Conservation (phyloP, 1,284 basidiomycete genomes). For the Taiwanofungus camphoratus region DNA sequence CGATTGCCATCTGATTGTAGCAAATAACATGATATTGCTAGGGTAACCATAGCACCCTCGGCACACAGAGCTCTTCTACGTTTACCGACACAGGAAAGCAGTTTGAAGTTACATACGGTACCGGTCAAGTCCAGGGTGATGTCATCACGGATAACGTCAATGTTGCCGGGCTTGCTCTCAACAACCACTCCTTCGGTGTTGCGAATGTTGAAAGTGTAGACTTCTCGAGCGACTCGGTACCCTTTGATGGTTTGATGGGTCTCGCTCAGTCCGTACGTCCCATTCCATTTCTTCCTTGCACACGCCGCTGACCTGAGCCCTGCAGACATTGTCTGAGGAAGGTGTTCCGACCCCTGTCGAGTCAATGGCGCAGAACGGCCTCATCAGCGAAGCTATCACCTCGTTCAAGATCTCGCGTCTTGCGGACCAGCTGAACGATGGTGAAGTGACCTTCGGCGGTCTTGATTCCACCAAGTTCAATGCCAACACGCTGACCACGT, state of each 20-base stretch:
- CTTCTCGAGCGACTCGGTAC: slow-evolving; percentile 46
- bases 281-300: neutral
- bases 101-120: slow-evolving; percentile 76
- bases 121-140: slow-evolving; percentile 63
- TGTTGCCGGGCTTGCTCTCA: slow-evolving; percentile 62
- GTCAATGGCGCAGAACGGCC: slow-evolving; percentile 53
- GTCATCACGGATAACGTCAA: slow-evolving; percentile 64
- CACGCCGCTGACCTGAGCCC: slow-evolving; percentile 1
- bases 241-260: slow-evolving; percentile 84
- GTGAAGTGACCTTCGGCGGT: slow-evolving; percentile 77
- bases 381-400: slow-evolving; percentile 65
- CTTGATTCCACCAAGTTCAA: slow-evolving; percentile 71
- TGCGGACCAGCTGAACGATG: slow-evolving; percentile 70
- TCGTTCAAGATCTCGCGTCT: slow-evolving; percentile 80
- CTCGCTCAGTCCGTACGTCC: slow-evolving; percentile 62
- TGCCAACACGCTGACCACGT: slow-evolving; percentile 43
- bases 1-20: neutral
- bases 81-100: slow-evolving; percentile 51
- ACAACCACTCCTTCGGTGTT: slow-evolving; percentile 69
- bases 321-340: slow-evolving; percentile 60
- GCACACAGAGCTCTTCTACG: slow-evolving; percentile 55
- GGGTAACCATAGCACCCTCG: slow-evolving; percentile 67
- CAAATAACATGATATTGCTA: slow-evolving; percentile 12
- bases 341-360: slow-evolving; percentile 69
- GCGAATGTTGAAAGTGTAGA: slow-evolving; percentile 58